phyloP scores from a whole-genome alignment of 768 basidiomycete genomes.

The Trametes cingulata region DNA sequence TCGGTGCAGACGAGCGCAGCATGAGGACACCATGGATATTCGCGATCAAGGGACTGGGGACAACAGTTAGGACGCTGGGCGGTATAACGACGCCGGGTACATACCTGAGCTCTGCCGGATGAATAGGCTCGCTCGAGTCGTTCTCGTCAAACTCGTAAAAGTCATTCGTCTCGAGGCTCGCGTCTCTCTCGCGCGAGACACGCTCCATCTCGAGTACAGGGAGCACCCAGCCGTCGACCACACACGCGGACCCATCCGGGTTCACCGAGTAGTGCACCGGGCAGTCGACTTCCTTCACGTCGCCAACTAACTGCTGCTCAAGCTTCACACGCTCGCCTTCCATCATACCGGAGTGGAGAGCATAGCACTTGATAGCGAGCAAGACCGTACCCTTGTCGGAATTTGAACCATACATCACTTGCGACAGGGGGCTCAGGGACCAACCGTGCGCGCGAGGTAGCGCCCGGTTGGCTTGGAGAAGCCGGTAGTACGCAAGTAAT shows the following conservation, averaged over 20 bases:
- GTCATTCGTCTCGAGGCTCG: slow-evolving; percentile 41
- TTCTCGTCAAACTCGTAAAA: slow-evolving; percentile 47
- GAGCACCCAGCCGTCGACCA: slow-evolving; percentile 81
- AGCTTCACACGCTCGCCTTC: slow-evolving; percentile 71
- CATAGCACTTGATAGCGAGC: slow-evolving; percentile 78
- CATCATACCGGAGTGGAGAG: slow-evolving; percentile 73
- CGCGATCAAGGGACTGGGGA: slow-evolving; percentile 51
- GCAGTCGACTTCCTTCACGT: slow-evolving; percentile 60
- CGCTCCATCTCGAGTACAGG: slow-evolving; percentile 69
- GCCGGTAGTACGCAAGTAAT: slow-evolving; percentile 79
- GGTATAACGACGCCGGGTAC: slow-evolving; percentile 17
- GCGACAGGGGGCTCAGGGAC: slow-evolving; percentile 47
- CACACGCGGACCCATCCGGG: slow-evolving; percentile 44
- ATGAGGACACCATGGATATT: slow-evolving; percentile 71
- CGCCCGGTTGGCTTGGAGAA: slow-evolving; percentile 71
- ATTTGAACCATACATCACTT: slow-evolving; percentile 49
- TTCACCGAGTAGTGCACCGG: slow-evolving; percentile 55
- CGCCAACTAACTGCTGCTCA: slow-evolving; percentile 63
- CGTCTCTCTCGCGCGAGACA: slow-evolving; percentile 50
- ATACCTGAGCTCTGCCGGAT: slow-evolving; percentile 57
- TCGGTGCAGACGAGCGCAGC: slow-evolving; percentile 43
- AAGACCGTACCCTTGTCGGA: slow-evolving; percentile 65
- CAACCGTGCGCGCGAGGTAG: slow-evolving; percentile 65
- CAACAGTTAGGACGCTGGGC: slow-evolving; percentile 6
- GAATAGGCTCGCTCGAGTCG: slow-evolving; percentile 38